Conservation (phyloP, 1,284 basidiomycete genomes). For the Boletus holoroseus region DNA sequence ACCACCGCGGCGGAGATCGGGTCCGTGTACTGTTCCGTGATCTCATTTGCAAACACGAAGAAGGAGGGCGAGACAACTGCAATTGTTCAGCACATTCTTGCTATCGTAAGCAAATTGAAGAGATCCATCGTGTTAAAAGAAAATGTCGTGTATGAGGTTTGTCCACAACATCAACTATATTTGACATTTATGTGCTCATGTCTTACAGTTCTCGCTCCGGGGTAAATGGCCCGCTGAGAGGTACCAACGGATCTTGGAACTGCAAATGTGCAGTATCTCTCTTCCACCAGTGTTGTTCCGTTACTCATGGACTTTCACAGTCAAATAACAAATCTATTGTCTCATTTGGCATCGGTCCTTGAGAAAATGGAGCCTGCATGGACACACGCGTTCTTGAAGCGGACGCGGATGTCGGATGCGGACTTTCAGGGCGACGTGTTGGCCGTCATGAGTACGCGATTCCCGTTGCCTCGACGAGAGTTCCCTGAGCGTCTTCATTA, state of each 20-base stretch:
- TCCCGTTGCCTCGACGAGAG: not conserved
- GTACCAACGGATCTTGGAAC: conserved; percentile 59
- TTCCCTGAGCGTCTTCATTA: conserved; percentile 25
- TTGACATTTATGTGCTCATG: not conserved
- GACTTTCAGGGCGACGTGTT: conserved; percentile 81
- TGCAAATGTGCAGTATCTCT: conserved; percentile 51
- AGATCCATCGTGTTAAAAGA: conserved; percentile 49
- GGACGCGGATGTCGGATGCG: conserved; percentile 73
- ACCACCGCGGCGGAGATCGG: conserved; percentile 61
- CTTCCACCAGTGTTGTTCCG: not conserved
- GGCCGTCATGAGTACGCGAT: conserved; percentile 64
- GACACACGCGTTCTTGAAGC: conserved; percentile 68
- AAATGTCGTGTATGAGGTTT: conserved; percentile 67
- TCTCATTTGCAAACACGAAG: conserved; percentile 56
- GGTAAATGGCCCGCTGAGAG: conserved; percentile 66
- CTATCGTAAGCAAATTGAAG: conserved; percentile 60
- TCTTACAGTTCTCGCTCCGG: conserved; percentile 54
- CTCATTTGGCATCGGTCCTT: conserved; percentile 59
- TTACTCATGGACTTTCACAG: conserved; percentile 33
- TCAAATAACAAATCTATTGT: conserved; percentile 56
- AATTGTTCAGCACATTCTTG: conserved; percentile 55
- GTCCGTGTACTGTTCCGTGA: conserved; percentile 58
- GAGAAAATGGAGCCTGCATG: conserved; percentile 65
- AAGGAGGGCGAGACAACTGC: conserved; percentile 43
- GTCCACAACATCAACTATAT: not conserved